Percentiles rank a stretch among this genome's conserved stretches.
phyloP scores from a whole-genome alignment of 441 rosid genomes.

The Erodium trifolium region DNA sequence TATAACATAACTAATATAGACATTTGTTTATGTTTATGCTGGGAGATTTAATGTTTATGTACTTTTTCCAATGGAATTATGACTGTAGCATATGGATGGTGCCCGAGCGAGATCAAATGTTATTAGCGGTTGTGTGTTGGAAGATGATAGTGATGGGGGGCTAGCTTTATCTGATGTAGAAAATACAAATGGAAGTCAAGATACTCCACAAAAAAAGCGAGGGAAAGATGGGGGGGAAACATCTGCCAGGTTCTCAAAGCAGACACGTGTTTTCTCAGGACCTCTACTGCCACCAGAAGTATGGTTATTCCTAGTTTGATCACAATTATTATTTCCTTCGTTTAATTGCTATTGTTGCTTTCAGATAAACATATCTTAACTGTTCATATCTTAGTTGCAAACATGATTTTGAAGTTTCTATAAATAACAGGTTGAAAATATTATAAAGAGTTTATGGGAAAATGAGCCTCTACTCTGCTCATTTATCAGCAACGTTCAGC shows the following conservation, averaged over 20 bases:
- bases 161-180: constrained; percentile 27
- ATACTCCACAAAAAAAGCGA: constrained; percentile 24
- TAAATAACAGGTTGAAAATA: constrained; percentile 49
- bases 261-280: constrained; percentile 28
- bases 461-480: constrained; percentile 76
- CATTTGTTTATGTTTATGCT: no score
- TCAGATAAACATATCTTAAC: constrained; percentile 8
- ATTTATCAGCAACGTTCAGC: constrained; percentile 69
- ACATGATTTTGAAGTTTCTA: constrained; percentile 4
- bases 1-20: no score
- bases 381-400: neutral
- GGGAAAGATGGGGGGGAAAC: constrained; percentile 21
- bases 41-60: neutral
- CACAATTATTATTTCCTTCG: constrained; percentile 5
- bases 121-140: constrained; percentile 33
- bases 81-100: constrained; percentile 43
- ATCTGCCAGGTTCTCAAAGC: constrained; percentile 31
- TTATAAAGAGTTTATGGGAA: constrained; percentile 64
- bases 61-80: constrained; percentile 14
- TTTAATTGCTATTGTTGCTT: constrained; percentile 7
- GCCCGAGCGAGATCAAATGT: constrained; percentile 42
- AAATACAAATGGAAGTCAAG: constrained; percentile 28
- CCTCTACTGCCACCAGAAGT: constrained; percentile 77
- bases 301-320: constrained; percentile 21
- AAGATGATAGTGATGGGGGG: constrained; percentile 32